Evolutionary conservation across 352 stramenopile species (phyloP).

Genomic region (Thraustochytrium striatum): DNA sequence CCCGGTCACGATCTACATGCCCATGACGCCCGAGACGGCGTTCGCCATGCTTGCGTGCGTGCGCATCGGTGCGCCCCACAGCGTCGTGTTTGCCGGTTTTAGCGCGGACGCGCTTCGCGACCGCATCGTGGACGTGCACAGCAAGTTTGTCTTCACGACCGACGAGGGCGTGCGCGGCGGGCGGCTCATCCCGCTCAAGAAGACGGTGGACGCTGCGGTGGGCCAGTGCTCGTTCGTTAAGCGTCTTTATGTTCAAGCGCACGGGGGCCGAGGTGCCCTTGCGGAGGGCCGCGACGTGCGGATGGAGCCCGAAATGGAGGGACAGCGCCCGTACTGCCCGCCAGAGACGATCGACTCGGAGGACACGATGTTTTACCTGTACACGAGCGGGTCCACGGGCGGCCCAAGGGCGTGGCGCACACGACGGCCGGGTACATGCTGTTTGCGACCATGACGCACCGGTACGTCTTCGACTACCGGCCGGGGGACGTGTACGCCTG

Average conservation of each 20-base stretch:
- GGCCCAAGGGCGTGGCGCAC: slow-evolving; percentile 91
- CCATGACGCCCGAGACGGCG: slow-evolving; percentile 96
- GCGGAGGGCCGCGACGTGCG: slow-evolving; percentile 79
- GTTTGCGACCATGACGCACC: slow-evolving; percentile 52
- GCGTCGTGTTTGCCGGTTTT: slow-evolving; percentile 93
- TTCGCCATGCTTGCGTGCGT: slow-evolving; percentile 96
- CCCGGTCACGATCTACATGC: slow-evolving; percentile 82
- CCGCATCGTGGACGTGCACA: slow-evolving; percentile 83
- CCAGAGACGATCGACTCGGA: slow-evolving; percentile 92
- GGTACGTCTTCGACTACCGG: slow-evolving; percentile 79
- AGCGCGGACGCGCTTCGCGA: slow-evolving; percentile 86
- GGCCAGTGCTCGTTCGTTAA: slow-evolving; percentile 76
- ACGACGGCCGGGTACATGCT: slow-evolving; percentile 61
- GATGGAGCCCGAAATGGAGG: slow-evolving; percentile 81
- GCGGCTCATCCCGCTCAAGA: slow-evolving; percentile 85
- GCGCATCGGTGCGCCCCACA: slow-evolving; percentile 93
- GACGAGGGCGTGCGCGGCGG: slow-evolving; percentile 87
- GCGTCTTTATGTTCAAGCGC: slow-evolving; percentile 91
- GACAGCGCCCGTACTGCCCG: slow-evolving; percentile 85
- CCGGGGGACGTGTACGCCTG: slow-evolving; percentile 87
- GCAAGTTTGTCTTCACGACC: slow-evolving; percentile 85
- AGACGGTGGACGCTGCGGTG: slow-evolving; percentile 88
- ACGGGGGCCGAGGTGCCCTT: slow-evolving; percentile 70
- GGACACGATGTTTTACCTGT: slow-evolving; percentile 94
- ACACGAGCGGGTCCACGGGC: slow-evolving; percentile 93